Evolutionary conservation across 2,329 filamentous ascomycete genomes (phyloP), one percentile per base, ranked within the genome.

Genomic region (Bimuria novae-zelandiae): DNA sequence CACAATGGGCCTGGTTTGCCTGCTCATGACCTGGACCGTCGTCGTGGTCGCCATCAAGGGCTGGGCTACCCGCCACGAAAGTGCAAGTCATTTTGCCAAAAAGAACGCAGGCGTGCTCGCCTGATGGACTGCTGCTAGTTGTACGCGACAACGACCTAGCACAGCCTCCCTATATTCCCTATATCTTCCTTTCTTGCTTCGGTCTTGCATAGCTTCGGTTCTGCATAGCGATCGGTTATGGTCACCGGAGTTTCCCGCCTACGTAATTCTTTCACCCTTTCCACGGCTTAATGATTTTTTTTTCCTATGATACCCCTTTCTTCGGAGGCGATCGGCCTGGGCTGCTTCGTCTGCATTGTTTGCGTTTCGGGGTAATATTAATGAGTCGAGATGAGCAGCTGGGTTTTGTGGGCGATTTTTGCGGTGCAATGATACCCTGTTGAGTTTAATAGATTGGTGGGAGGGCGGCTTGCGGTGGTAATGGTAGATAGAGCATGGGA

Each of bases 1-100:
- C 29, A 89, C 86, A 8, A 89, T 95, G 84, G 93, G 92, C 2
- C 71, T 95, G 6, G 89, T 91, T 1, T 88, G 87, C 1, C 80
- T 96, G 45, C 74, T 96, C 46, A 93, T 97, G 89, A 87, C 92
- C 0, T 96, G 90, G 86, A 83, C 89, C 49, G 82, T 95, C 17
- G 67, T 92, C 23, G 78, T 89, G 10, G 84, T 97, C 54, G 88
- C 91, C 22, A 76, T 96, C 69, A 97, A 96, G 75, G 92, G 92
- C 22, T 96, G 91, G 91, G 91, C 90, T 3, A 61, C 71, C 14
- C 68, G 75, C 19, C 74, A 63, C 49, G 76, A 78, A 59, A 64
- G 56, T 46, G 53, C 54, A 12, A 63, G 55, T 30, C 52, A 49
- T 42, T 60, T 62, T 30, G 56, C 60, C n/a, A 71, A 72, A 50